phyloP scores from a whole-genome alignment of 345 rosid genomes.

The Brassica juncea region DNA sequence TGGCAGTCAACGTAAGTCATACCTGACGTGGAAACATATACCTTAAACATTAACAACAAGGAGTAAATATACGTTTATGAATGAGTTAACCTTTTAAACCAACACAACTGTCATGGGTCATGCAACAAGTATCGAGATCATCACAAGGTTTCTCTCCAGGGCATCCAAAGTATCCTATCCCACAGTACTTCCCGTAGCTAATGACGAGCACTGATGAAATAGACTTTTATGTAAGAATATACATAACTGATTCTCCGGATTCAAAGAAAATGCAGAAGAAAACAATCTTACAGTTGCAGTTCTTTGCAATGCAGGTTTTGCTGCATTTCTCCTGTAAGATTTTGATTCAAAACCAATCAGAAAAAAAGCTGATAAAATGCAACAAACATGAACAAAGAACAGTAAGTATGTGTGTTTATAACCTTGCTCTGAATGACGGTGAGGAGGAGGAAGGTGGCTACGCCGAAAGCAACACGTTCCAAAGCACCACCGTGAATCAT shows the following conservation, averaged over 20 bases:
- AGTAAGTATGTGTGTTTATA: neutral
- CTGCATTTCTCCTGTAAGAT: constrained; percentile 62
- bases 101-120: constrained; percentile 82
- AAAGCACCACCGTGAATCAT: constrained; percentile 20
- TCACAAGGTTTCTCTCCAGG: constrained; percentile 88
- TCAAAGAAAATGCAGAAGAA: neutral
- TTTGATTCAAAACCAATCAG: neutral
- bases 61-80: neutral
- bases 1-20: constrained; percentile 66
- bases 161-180: constrained; percentile 88
- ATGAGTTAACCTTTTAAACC: constrained; percentile 55
- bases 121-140: constrained; percentile 81
- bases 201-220: constrained; percentile 9
- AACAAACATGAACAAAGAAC: neutral
- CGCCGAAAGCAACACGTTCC: constrained; percentile 22
- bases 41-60: too few relatives aligned
- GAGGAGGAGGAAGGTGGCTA: constrained; percentile 38
- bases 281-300: constrained; percentile 56
- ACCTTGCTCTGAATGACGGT: constrained; percentile 31
- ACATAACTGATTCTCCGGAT: neutral
- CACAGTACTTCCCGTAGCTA: constrained; percentile 90
- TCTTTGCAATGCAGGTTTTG: constrained; percentile 63
- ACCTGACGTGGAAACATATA: constrained; percentile 41
- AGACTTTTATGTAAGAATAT: neutral
- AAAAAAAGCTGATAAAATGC: neutral